Conservation (phyloP, 352 stramenopile genomes). For the Pythium guiyangense region DNA sequence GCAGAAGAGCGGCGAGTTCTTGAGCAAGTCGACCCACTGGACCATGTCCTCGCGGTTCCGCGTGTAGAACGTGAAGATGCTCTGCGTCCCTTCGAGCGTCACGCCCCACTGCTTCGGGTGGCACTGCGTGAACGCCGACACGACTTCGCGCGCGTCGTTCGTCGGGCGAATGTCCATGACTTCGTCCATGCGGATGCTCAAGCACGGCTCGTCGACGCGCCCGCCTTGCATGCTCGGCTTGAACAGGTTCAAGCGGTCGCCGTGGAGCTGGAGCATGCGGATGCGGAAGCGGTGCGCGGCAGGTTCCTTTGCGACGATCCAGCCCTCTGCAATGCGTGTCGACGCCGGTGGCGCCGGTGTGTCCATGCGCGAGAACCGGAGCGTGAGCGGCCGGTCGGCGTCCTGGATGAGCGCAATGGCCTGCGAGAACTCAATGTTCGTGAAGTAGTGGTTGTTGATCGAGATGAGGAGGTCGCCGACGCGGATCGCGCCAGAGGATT, state of each 20-base stretch:
- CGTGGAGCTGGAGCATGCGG: constrained; percentile 79
- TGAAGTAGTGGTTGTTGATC: constrained; percentile 87
- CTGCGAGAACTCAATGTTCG: constrained; percentile 80
- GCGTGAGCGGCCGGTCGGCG: constrained; percentile 62
- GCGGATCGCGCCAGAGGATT: constrained; percentile 71
- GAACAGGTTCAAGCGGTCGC: constrained; percentile 75
- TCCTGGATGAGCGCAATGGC: constrained; percentile 73
- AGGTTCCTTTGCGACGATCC: constrained; percentile 82
- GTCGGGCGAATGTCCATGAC: constrained; percentile 81
- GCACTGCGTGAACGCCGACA: constrained; percentile 77
- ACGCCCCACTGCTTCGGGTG: constrained; percentile 85
- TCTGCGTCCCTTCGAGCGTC: constrained; percentile 74
- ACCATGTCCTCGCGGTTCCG: constrained; percentile 70
- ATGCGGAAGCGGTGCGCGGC: constrained; percentile 70
- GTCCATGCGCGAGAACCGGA: constrained; percentile 81
- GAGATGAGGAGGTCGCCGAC: constrained; percentile 81
- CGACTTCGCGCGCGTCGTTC: constrained; percentile 73
- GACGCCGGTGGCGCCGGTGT: constrained; percentile 22
- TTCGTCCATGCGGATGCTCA: constrained; percentile 78
- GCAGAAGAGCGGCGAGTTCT: constrained; percentile 82
- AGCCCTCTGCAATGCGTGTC: constrained; percentile 71
- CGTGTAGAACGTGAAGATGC: constrained; percentile 86
- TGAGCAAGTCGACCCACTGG: constrained; percentile 84
- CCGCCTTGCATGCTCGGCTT: constrained; percentile 83
- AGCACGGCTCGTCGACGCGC: constrained; percentile 57